These are phyloP conservation scores for Alternaria triticimaculans DNA, from an alignment of 2,329 filamentous ascomycete genomes.

Conservation along the genomic window DNA sequence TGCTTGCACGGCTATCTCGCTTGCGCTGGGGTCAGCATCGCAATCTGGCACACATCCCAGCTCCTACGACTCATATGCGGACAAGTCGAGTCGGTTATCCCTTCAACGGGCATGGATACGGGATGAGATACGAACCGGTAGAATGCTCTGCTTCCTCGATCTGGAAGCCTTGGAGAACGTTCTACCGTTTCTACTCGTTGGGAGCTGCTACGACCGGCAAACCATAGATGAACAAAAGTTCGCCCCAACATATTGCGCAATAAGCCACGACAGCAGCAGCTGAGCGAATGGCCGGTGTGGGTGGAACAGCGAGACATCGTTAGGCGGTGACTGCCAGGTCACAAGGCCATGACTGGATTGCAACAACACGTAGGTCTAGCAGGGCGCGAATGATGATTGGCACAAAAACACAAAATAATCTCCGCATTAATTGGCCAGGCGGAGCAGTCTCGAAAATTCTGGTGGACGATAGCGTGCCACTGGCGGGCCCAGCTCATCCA, in stretches of 20 bases:
- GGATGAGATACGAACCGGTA: slow-evolving; percentile 33
- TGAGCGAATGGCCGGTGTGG: slow-evolving; percentile 20
- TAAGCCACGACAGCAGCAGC: slow-evolving; percentile 28
- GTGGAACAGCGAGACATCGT: slow-evolving; percentile 11
- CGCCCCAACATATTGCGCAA: slow-evolving; percentile 30
- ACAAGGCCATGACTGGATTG: slow-evolving; percentile 29
- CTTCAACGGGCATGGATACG: slow-evolving; percentile 41
- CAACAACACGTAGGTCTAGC: slow-evolving; percentile 18
- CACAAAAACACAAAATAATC: slow-evolving; percentile 34
- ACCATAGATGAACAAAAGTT: slow-evolving; percentile 8
- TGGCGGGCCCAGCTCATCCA: slow-evolving; percentile 24
- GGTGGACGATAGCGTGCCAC: slow-evolving; percentile 35
- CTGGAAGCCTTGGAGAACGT: slow-evolving; percentile 22
- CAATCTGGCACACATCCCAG: slow-evolving; percentile 29
- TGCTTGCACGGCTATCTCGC: slow-evolving; percentile 32
- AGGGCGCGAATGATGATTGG: slow-evolving; percentile 39
- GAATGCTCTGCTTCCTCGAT: slow-evolving; percentile 30
- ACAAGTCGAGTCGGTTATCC: slow-evolving; percentile 27
- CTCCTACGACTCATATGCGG: slow-evolving; percentile 22
- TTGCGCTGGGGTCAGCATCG: slow-evolving; percentile 29
- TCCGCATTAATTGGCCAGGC: slow-evolving; percentile 41
- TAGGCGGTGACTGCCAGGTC: slow-evolving; percentile 31
- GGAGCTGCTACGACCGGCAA: slow-evolving; percentile 1
- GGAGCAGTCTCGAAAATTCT: slow-evolving; percentile 42
- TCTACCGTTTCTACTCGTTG: slow-evolving; percentile 12